These are phyloP conservation scores for Priceomyces carsonii DNA, from an alignment of 805 yeast genomes.

Conservation along the genomic window DNA sequence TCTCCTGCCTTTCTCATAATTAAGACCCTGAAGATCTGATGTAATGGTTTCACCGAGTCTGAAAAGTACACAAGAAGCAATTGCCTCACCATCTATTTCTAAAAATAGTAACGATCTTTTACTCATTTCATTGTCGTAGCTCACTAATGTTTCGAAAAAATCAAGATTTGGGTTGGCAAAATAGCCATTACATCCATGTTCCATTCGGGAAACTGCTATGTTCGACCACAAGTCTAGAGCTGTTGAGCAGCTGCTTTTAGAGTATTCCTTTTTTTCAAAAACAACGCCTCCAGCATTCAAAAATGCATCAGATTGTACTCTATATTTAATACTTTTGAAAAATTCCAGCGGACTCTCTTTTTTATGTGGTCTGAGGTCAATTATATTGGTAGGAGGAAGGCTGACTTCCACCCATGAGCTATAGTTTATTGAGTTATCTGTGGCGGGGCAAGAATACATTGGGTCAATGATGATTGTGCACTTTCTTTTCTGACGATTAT, in stretches of 20 bases:
- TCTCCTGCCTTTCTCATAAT: conserved; percentile 37
- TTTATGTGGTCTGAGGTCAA: conserved; percentile 37
- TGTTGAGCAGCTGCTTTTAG: conserved; percentile 26
- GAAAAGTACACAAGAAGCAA: conserved; percentile 44
- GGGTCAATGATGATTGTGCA: conserved; percentile 41
- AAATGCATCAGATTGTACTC: conserved; percentile 37
- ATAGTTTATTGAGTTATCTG: conserved; percentile 33
- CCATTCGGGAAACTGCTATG: conserved; percentile 40
- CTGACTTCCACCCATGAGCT: conserved; percentile 38
- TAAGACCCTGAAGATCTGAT: conserved; percentile 45
- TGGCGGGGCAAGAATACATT: conserved; percentile 28
- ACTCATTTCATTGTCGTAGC: conserved; percentile 17
- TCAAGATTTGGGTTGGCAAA: conserved; percentile 23
- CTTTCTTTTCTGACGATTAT: conserved; percentile 18
- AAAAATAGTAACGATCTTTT: conserved; percentile 36
- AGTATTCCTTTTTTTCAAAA: conserved; percentile 32
- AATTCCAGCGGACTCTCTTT: conserved; percentile 33
- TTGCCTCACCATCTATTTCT: conserved; percentile 32
- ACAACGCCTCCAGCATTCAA: conserved; percentile 33
- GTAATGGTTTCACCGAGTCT: conserved; percentile 46
- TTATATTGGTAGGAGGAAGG: conserved; percentile 41
- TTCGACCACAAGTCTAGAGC: conserved; percentile 38
- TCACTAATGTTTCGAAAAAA: conserved; percentile 31
- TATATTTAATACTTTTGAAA: conserved; percentile 41
- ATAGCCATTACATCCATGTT: conserved; percentile 36